These are phyloP conservation scores for Actinomortierella wolfii DNA, from an alignment of 371 early-diverging fungal species.

Conservation along the genomic window DNA sequence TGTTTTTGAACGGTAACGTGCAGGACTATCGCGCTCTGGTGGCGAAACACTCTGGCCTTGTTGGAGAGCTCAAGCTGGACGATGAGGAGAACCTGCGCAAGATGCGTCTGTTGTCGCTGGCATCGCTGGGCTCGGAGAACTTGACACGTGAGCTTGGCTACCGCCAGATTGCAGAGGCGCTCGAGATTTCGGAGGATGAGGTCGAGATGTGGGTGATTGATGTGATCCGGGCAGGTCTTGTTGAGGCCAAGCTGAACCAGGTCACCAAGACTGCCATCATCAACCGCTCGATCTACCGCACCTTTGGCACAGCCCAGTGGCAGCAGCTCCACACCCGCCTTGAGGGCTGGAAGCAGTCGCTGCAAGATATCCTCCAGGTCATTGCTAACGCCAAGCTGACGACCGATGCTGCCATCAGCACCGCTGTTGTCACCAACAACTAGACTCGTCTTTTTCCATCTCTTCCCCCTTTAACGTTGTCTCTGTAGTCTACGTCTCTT, in stretches of 20 bases:
- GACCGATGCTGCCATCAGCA: conserved; percentile 37
- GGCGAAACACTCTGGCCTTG: conserved; percentile 52
- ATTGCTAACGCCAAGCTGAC: conserved; percentile 81
- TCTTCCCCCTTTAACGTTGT: neutral
- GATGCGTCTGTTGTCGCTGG: conserved; percentile 87
- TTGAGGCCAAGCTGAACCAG: conserved; percentile 96
- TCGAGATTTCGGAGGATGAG: conserved; percentile 79
- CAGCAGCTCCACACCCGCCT: conserved; percentile 69
- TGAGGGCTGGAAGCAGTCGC: conserved; percentile 79
- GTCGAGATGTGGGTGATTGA: conserved; percentile 95
- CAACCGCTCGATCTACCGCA: conserved; percentile 84
- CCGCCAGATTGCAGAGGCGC: conserved; percentile 69
- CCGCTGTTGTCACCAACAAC: conserved; percentile 43
- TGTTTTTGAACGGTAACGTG: conserved; percentile 77
- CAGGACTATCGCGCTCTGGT: conserved; percentile 70
- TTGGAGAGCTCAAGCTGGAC: conserved; percentile 57
- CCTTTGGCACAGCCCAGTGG: conserved; percentile 87
- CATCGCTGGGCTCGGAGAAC: conserved; percentile 78
- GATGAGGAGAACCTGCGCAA: conserved; percentile 73
- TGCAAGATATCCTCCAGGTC: conserved; percentile 80
- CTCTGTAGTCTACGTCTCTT: neutral
- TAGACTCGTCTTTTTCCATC: neutral
- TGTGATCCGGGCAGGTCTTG: conserved; percentile 87
- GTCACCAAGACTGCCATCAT: conserved; percentile 72
- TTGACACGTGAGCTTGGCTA: conserved; percentile 75